phyloP scores from a whole-genome alignment of 2,329 filamentous ascomycete species.

The Cyclaneusma minus region DNA sequence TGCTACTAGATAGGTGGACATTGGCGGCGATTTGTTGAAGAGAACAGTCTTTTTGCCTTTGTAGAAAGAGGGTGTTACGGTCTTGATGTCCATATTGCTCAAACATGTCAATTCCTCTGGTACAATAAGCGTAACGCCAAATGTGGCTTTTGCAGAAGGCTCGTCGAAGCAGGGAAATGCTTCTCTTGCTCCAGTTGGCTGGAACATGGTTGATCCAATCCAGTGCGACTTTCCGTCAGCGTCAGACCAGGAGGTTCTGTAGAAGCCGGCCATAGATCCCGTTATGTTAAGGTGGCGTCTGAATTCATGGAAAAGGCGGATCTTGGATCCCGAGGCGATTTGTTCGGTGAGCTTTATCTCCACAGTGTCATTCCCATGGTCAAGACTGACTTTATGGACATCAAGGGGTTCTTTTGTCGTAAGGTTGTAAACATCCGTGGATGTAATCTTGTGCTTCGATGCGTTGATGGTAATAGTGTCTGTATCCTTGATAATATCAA shows the following conservation, averaged over 20 bases:
- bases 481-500: slow-evolving; percentile 48
- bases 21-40: slow-evolving; percentile 51
- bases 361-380: no score
- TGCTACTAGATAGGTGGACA: slow-evolving; percentile 58
- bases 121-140: slow-evolving; percentile 50
- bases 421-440: slow-evolving; percentile 5
- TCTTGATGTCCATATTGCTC: slow-evolving; percentile 47
- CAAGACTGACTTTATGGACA: no score
- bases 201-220: slow-evolving; percentile 56
- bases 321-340: slow-evolving; percentile 41
- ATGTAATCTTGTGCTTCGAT: slow-evolving; percentile 46
- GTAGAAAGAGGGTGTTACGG: slow-evolving; percentile 16
- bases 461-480: slow-evolving; percentile 50
- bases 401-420: slow-evolving; percentile 2
- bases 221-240: slow-evolving; percentile 43
- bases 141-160: slow-evolving; percentile 53
- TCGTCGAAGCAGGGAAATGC: slow-evolving; percentile 64
- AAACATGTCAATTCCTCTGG: slow-evolving; percentile 51
- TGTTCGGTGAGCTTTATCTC: slow-evolving; percentile 43
- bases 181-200: slow-evolving; percentile 48
- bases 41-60: slow-evolving; percentile 48
- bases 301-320: slow-evolving; percentile 45
- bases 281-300: slow-evolving; percentile 38
- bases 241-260: slow-evolving; percentile 49
- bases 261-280: slow-evolving; percentile 30